These are phyloP conservation scores for Populus hybrid DNA, from an alignment of 441 rosid genomes.

Conservation along the genomic window DNA sequence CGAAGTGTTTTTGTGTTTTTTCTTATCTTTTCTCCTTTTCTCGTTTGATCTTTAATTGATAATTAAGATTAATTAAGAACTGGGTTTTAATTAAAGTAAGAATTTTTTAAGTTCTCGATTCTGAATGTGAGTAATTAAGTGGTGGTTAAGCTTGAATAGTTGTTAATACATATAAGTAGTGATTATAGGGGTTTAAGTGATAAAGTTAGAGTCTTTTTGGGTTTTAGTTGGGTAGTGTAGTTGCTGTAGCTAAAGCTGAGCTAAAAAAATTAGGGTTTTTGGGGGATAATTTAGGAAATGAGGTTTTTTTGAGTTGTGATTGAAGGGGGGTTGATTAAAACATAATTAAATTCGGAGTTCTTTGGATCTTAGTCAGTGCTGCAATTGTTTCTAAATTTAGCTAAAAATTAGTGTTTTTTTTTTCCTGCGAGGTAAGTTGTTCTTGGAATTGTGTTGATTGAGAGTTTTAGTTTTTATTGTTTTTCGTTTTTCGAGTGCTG, in stretches of 20 bases:
- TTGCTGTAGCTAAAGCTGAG: not conserved
- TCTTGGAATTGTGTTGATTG: slow-evolving; percentile 1
- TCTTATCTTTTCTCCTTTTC: slow-evolving; percentile 10
- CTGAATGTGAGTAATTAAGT: slow-evolving; percentile 20
- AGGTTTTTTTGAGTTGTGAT: not conserved
- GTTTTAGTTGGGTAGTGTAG: not conserved
- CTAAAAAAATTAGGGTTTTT: not conserved
- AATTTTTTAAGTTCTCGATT: slow-evolving; percentile 19
- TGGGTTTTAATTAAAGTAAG: slow-evolving; percentile 15
- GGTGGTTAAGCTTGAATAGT: slow-evolving; percentile 17
- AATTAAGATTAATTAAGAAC: slow-evolving; percentile 17
- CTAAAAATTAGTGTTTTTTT: slow-evolving; percentile 26
- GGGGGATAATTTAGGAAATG: not conserved
- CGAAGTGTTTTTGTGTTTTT: slow-evolving; percentile 9
- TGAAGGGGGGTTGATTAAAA: not conserved
- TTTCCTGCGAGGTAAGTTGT: not conserved
- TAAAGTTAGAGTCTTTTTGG: not conserved
- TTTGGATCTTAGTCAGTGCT: not conserved
- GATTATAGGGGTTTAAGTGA: not conserved
- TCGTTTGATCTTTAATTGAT: slow-evolving; percentile 19
- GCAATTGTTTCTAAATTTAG: not conserved
- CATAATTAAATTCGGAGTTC: slow-evolving; percentile 11
- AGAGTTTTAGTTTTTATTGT: not conserved
- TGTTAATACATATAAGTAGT: not conserved
- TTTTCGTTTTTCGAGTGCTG: slow-evolving; percentile 15